Base-by-base conservation (phyloP, 441 rosid species). In the Bocquillonia castaneifolia region DNA sequence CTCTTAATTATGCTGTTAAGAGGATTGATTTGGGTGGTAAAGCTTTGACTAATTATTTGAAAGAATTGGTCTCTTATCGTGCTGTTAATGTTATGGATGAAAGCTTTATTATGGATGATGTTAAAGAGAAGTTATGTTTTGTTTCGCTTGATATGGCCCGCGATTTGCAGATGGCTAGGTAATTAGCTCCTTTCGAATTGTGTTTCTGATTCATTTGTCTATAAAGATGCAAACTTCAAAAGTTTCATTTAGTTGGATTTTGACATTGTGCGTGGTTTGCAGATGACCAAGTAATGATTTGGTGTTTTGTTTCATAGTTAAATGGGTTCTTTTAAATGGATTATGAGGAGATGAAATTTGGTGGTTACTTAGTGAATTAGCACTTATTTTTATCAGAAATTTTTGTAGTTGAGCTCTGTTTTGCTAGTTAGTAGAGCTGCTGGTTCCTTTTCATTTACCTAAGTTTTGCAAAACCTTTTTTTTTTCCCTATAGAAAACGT, bases 21-120 rank as follows among this genome's bases (percentile, higher is more conserved):
- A 88, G 99, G 78, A 88, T 93, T 44, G 95, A 93, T 78, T 75
- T 93, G 67, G 97, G 97, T 0, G 99, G 97, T 2, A 93, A 93
- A 77, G 99, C 96, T 7, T 78, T 93, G 78, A 91, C 99, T 6
- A 93, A 93, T 73, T 89, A 88, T 75, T 75, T 93, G 79, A 93
- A 93, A 74, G 99, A 91, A 64, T 65, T 91, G 74, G 89, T 93
- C 12, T 91, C 97, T 1, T 93, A 89, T 72, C 85, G 97, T 18
- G 65, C 93, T 4, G 66, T 93, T 9, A 91, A 88, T 82, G 88
- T 93, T 0, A 91, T 83, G 93, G 97, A 93, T 45, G 93, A 93
- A 71, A 88, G 88, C 64, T 90, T 91, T 73, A 50, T 89, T 2
- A 84, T 91, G 73, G 97, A 93, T 64, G 95, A 93, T 86, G 97